Percentiles rank a stretch among this genome's conserved stretches.
Evolutionary conservation across 164 flowering plant species (phyloP).

Genomic region (Vitis amurensis): DNA sequence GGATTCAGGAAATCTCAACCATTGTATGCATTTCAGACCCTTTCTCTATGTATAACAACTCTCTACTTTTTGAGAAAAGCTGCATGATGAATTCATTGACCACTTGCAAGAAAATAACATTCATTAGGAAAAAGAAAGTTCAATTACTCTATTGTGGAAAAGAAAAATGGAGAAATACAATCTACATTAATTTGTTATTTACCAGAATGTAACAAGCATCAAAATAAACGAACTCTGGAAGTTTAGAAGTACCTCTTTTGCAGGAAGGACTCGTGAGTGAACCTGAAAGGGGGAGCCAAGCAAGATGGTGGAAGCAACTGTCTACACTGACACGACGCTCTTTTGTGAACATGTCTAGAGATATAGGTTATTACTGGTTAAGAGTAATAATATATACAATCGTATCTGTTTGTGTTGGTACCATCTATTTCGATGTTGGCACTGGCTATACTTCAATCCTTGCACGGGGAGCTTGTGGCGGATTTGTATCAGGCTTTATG

Average conservation of each 20-base stretch:
- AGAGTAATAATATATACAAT: constrained; percentile 12
- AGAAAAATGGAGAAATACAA: too few species aligned
- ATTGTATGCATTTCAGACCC: constrained; percentile 1
- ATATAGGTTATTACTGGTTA: constrained; percentile 69
- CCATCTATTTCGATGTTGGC: constrained; percentile 47
- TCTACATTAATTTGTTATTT: too few species aligned
- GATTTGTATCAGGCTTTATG: constrained; percentile 20
- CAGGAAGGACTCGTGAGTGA: constrained; percentile 8
- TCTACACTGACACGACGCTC: constrained; percentile 44
- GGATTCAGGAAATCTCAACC: constrained; percentile 8
- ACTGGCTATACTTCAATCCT: background rate
- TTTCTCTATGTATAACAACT: background rate
- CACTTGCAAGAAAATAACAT: background rate
- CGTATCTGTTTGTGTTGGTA: constrained; percentile 32
- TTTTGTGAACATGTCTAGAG: constrained; percentile 58
- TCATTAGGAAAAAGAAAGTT: background rate
- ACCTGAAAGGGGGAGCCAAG: constrained; percentile 4
- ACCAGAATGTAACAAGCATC: too few species aligned
- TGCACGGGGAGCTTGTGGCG: constrained; percentile 6
- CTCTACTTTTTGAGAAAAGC: too few species aligned
- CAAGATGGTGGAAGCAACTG: constrained; percentile 21
- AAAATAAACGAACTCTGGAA: too few species aligned
- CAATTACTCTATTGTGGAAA: background rate
- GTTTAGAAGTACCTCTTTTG: background rate
- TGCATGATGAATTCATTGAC: background rate